Evolutionary conservation across 768 basidiomycete genomes (phyloP), one percentile per base, ranked within the genome.

Genomic region (Cystofilobasidium capitatum): DNA sequence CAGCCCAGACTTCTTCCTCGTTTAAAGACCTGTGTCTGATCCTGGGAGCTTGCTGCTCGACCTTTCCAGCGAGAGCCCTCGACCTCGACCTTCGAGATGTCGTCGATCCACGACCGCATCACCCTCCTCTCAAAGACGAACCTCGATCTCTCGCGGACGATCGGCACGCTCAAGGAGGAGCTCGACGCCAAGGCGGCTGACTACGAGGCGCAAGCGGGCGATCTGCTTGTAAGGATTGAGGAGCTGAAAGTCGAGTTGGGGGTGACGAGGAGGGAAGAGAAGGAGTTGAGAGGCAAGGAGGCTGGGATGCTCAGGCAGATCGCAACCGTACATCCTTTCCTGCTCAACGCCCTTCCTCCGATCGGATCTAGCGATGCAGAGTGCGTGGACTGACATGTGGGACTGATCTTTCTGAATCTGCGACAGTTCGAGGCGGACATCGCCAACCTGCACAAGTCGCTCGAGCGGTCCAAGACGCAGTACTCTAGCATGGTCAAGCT

Each of bases 391-490:
- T n/a, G n/a, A n/a, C n/a, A n/a, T n/a, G n/a, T 20, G 40, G 40
- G 40, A 10, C 40, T 42, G 40, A 29, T 29, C 8, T 13, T n/a
- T n/a, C n/a, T n/a, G n/a, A n/a, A n/a, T n/a, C n/a, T n/a, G n/a
- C n/a, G n/a, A 17, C 44, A 68, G 66, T 68, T 62, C 33, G 66
- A 68, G 33, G 39, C 66, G 40, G 66, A 68, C 31, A 63, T 63
- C 44, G 35, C 29, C 22, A 61, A 42, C 16, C 66, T 68, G 24
- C 61, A 68, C 44, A 54, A 62, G 26, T 47, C 42, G 37, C 20
- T 68, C 39, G 61, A 68, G n/a, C 31, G 39, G 8, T 35, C 60
- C 33, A 57, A 58, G 45, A 36, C 29, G 39, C 39, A 29, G 5
- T 40, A 68, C 66, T 54, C 60, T 24, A 51, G 61, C 2, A 33